A percentile compares a stretch with the other conserved stretches of the same genome.
Evolutionary conservation across 352 stramenopile genomes (phyloP).

Genomic region (Pythium diclinum): DNA sequence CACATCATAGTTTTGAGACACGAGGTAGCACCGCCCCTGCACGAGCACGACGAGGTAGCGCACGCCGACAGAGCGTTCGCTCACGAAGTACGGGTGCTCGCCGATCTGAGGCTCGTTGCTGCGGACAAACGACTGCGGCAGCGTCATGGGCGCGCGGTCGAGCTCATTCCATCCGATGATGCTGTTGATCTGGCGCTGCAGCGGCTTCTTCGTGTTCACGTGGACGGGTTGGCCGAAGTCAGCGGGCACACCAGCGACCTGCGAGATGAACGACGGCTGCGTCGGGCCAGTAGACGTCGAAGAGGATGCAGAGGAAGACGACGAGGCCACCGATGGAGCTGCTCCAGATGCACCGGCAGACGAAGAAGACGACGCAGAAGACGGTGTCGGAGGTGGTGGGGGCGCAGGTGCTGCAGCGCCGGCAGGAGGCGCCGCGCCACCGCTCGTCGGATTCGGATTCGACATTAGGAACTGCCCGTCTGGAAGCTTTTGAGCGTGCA

Average conservation of each 20-base stretch:
- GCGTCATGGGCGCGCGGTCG: constrained; percentile 70
- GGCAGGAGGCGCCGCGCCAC: neutral
- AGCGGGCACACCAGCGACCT: constrained; percentile 38
- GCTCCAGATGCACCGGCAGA: neutral
- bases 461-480: neutral
- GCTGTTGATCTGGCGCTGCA: constrained; percentile 78
- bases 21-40: constrained; percentile 77
- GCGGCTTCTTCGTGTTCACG: constrained; percentile 70
- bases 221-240: constrained; percentile 67
- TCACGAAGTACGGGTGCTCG: constrained; percentile 86
- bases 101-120: constrained; percentile 71
- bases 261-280: constrained; percentile 12
- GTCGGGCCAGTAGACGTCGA: constrained; percentile 3
- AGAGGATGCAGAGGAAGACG: constrained; percentile 14
- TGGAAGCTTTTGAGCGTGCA: neutral
- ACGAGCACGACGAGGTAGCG: constrained; percentile 77
- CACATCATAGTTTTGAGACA: constrained; percentile 83
- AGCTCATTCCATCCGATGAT: constrained; percentile 80
- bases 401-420: neutral
- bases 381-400: neutral
- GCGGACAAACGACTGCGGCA: constrained; percentile 65
- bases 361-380: neutral
- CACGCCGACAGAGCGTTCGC: constrained; percentile 73
- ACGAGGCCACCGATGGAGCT: constrained; percentile 1
- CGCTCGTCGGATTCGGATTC: neutral